Conservation (phyloP, 192 early-diverging fungal genomes). For the Backusella westeae region DNA sequence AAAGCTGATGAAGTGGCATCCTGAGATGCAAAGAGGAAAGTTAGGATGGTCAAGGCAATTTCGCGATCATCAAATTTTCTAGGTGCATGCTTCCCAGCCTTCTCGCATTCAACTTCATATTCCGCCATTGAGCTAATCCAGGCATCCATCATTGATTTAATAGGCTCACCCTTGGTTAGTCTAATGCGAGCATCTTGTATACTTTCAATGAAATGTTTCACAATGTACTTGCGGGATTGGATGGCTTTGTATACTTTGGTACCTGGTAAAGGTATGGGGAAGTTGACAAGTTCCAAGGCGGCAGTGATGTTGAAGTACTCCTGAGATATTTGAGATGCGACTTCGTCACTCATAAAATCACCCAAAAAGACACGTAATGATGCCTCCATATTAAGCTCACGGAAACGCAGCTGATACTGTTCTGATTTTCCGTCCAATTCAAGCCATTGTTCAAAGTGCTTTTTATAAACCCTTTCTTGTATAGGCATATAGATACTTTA, state of each 20-base stretch:
- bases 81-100: slow-evolving; percentile 14
- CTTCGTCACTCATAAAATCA: slow-evolving; percentile 32
- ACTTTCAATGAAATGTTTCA: slow-evolving; percentile 38
- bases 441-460: slow-evolving; percentile 41
- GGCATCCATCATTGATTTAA: slow-evolving; percentile 40
- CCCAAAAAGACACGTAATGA: slow-evolving; percentile 44
- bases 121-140: slow-evolving; percentile 37
- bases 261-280: slow-evolving; percentile 41
- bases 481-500: slow-evolving; percentile 38
- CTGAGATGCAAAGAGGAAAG: slow-evolving; percentile 45
- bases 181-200: slow-evolving; percentile 34
- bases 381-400: slow-evolving; percentile 44
- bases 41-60: slow-evolving; percentile 42
- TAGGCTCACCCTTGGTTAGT: slow-evolving; percentile 24
- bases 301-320: slow-evolving; percentile 45
- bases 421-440: slow-evolving; percentile 22
- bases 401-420: slow-evolving; percentile 40
- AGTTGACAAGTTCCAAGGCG: slow-evolving; percentile 44
- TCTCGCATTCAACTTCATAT: slow-evolving; percentile 22
- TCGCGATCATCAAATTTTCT: slow-evolving; percentile 39
- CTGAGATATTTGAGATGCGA: slow-evolving; percentile 34
- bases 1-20: slow-evolving; percentile 45
- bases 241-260: slow-evolving; percentile 47
- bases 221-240: slow-evolving; percentile 42
- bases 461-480: slow-evolving; percentile 36